phyloP scores from a whole-genome alignment of 2,329 filamentous ascomycete genomes.

The Didymella lethalis region DNA sequence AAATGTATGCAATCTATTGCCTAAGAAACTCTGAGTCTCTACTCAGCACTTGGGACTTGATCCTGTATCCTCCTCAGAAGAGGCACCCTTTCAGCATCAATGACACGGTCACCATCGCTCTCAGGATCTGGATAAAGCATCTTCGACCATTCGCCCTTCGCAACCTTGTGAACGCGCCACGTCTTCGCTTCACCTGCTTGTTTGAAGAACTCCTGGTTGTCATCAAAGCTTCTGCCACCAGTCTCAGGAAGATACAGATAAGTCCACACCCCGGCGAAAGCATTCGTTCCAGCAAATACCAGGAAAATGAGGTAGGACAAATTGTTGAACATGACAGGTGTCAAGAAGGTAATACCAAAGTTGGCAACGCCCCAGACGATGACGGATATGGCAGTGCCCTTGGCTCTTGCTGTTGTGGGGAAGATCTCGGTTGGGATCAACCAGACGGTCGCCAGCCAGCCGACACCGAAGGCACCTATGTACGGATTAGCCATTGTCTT shows the following conservation, averaged over 20 bases:
- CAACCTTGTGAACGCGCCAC: constrained; percentile 64
- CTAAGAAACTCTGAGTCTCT: constrained; percentile 12
- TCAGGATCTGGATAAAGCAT: constrained; percentile 54
- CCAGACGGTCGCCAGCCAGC: constrained; percentile 68
- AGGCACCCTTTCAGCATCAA: constrained; percentile 57
- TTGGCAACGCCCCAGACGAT: constrained; percentile 66
- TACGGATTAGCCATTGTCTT: not conserved
- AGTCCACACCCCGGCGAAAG: constrained; percentile 63
- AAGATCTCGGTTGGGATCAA: constrained; percentile 67
- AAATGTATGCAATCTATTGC: constrained; percentile 9
- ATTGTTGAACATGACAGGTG: constrained; percentile 67
- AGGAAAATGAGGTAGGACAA: constrained; percentile 66
- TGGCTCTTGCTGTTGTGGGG: constrained; percentile 62
- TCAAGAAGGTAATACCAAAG: constrained; percentile 65
- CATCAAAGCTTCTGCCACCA: constrained; percentile 66
- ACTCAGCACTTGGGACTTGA: constrained; percentile 48
- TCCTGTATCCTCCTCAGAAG: constrained; percentile 55
- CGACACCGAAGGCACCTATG: constrained; percentile 64
- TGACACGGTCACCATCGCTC: constrained; percentile 39
- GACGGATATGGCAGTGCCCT: constrained; percentile 64
- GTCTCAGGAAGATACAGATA: constrained; percentile 63
- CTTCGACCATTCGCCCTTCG: constrained; percentile 59
- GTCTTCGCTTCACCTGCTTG: constrained; percentile 60
- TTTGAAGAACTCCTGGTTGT: constrained; percentile 67
- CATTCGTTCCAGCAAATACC: constrained; percentile 64